phyloP scores from a whole-genome alignment of 116 monocot species.

The Phalaenopsis hybrid region DNA sequence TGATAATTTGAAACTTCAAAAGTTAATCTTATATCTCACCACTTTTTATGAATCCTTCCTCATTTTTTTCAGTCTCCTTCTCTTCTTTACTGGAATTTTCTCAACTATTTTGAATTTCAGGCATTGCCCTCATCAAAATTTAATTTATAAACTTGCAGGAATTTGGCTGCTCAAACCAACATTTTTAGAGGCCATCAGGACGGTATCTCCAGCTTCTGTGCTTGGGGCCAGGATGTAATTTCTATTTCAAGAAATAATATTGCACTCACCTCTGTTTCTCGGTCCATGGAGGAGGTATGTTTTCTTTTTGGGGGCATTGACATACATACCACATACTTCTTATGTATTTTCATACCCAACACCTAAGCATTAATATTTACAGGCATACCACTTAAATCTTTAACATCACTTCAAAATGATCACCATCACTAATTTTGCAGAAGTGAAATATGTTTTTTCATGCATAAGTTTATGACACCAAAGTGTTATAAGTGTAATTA shows the following conservation, averaged over 20 bases:
- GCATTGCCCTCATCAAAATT: neutral
- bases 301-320: neutral
- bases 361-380: too few species aligned
- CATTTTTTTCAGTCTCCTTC: neutral
- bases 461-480: too few species aligned
- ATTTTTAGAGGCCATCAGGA: conserved; percentile 78
- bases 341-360: neutral
- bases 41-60: neutral
- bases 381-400: too few species aligned
- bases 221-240: conserved; percentile 89
- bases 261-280: conserved; percentile 68
- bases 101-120: neutral
- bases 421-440: too few species aligned
- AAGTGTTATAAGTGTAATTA: too few species aligned
- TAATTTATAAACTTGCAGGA: conserved; percentile 32
- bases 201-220: conserved; percentile 70
- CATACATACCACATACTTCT: too few species aligned
- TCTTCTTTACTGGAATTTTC: neutral
- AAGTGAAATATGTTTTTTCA: neutral
- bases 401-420: too few species aligned
- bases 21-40: neutral
- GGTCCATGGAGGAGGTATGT: conserved; percentile 37
- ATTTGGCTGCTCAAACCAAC: conserved; percentile 49
- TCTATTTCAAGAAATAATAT: conserved; percentile 89
- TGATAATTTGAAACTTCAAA: neutral